Conservation (phyloP, 2,329 filamentous ascomycete species). For the Corynespora cassiicola region DNA sequence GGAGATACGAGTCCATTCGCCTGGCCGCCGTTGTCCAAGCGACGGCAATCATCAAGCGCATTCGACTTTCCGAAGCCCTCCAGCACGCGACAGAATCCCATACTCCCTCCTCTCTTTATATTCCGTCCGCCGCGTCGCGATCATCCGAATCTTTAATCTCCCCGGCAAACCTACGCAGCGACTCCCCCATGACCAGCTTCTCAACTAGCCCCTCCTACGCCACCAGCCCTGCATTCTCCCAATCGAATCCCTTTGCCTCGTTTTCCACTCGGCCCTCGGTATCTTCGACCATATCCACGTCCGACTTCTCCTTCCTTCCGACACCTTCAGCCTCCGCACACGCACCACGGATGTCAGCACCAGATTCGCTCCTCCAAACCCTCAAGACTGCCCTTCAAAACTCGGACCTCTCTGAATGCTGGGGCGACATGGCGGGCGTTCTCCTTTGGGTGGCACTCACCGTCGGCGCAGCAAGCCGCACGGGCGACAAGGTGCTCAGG, state of each 20-base stretch:
- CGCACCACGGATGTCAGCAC: too few species aligned
- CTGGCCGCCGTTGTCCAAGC: slow-evolving; percentile 39
- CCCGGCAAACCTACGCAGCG: slow-evolving; percentile 18
- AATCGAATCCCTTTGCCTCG: slow-evolving; percentile 12
- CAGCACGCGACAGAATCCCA: slow-evolving; percentile 11
- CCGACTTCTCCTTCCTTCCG: slow-evolving; percentile 10
- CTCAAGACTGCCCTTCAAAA: slow-evolving; percentile 32
- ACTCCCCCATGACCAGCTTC: slow-evolving; percentile 24
- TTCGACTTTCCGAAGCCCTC: slow-evolving; percentile 37
- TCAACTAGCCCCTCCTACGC: slow-evolving; percentile 20
- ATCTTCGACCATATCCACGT: slow-evolving; percentile 13
- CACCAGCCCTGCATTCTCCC: slow-evolving; percentile 14
- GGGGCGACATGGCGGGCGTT: slow-evolving; percentile 46
- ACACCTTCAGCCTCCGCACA: slow-evolving; percentile 5
- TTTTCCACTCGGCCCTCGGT: slow-evolving; percentile 9
- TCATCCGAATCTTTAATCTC: slow-evolving; percentile 25
- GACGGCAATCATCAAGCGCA: slow-evolving; percentile 32
- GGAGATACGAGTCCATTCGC: slow-evolving; percentile 45
- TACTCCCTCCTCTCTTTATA: slow-evolving; percentile 6
- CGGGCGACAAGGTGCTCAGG: slow-evolving; percentile 22
- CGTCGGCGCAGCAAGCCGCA: slow-evolving; percentile 37
- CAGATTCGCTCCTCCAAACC: slow-evolving; percentile 23
- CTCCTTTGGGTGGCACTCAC: slow-evolving; percentile 44
- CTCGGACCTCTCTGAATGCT: slow-evolving; percentile 41
- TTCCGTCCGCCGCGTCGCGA: slow-evolving; percentile 11